A percentile compares a stretch with the other conserved stretches of the same genome.
phyloP scores from a whole-genome alignment of 2,329 filamentous ascomycete genomes.

The Aphanoascus verrucosus region DNA sequence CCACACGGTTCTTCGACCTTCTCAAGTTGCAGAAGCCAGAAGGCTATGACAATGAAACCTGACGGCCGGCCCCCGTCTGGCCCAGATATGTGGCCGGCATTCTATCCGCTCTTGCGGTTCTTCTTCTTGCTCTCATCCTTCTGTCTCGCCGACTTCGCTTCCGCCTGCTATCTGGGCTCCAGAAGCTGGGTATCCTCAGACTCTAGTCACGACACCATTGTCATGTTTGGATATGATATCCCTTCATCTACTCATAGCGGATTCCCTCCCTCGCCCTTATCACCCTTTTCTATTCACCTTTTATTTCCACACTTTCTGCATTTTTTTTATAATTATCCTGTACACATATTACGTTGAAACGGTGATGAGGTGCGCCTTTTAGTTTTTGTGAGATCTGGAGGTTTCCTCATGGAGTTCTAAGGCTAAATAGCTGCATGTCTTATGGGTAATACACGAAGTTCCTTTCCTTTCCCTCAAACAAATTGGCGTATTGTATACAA shows the following conservation, averaged over 20 bases:
- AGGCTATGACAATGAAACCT: conserved; percentile 57
- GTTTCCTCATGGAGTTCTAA: neutral
- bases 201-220: neutral
- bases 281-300: neutral
- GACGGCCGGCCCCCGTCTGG: conserved; percentile 26
- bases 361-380: neutral
- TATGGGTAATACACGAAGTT: neutral
- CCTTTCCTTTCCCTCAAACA: neutral
- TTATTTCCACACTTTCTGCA: neutral
- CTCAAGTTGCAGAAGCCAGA: conserved; percentile 72
- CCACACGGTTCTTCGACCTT: conserved; percentile 72
- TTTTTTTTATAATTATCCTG: neutral
- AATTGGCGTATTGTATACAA: neutral
- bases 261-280: neutral
- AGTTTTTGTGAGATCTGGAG: neutral
- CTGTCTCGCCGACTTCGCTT: neutral
- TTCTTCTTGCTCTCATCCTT: neutral
- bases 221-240: neutral
- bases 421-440: neutral
- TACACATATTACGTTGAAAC: neutral
- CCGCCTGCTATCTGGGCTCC: neutral
- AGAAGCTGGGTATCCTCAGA: neutral
- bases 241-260: neutral
- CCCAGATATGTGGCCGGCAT: conserved; percentile 14
- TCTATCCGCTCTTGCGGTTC: neutral